Base-by-base conservation (phyloP, 2,329 filamentous ascomycete species). In the Pseudocercospora musae region DNA sequence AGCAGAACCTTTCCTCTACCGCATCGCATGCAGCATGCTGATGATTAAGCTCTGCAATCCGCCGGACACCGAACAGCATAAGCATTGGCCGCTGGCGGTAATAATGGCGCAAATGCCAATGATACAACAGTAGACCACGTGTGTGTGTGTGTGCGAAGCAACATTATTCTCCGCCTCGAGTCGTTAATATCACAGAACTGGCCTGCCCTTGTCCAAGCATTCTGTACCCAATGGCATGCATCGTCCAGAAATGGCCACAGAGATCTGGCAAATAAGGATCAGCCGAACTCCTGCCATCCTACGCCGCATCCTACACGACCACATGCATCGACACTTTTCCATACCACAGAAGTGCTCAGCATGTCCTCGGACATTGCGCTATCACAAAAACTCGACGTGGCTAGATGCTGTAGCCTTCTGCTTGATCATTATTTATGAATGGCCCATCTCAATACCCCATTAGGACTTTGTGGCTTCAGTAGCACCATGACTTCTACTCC, bases 271-370 rank as follows among this genome's bases (percentile, higher is more conserved):
- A 23, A 50, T 50, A 15, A 50, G 21, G 46, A 50, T 50, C 46
- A 50, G 46, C 46, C 46, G 46, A 50, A 50, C 46, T 50, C 46
- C 46, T 50, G 42, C 46, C 4, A 50, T 50, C 46, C 46, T 50
- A 15, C 46, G 8, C 21, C 21, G 13, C 21, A 27, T n/a, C 21
- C 13, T 33, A 11, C 20, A n/a, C n/a, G n/a, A n/a, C n/a, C 18
- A 23, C 4, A 50, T 50, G 2, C 9, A 50, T 50, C 21, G 11
- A 20, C 27, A 29, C 7, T 29, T 29, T 29, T 29, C 27, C 3
- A 33, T 33, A 33, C 31, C 31, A 37, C 33, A 37, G 6, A n/a
- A 5, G 6, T n/a, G 5, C n/a, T 37, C 33, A 37, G 33, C 5
- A 37, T 37, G 13, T 37, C 13, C 33, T 37, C 33, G 33, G n/a